Conservation (phyloP, 257 asterid species). For the Agastache rugosa region DNA sequence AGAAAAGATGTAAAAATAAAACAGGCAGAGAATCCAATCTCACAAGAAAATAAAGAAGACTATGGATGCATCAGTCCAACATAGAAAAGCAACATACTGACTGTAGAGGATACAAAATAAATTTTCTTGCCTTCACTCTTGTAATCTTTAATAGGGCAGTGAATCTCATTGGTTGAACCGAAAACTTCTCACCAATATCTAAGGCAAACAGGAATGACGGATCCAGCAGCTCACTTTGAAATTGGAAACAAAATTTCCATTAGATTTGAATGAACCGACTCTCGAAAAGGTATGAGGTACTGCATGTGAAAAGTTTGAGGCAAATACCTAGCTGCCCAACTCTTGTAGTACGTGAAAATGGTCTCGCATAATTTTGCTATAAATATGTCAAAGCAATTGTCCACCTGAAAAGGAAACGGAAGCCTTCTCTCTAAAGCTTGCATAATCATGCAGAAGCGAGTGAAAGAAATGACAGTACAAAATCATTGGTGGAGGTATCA, state of each 20-base stretch:
- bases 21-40: neutral
- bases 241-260: constrained; percentile 35
- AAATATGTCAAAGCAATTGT: constrained; percentile 94
- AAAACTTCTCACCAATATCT: constrained; percentile 87
- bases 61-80: constrained; percentile 22
- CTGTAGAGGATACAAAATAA: constrained; percentile 21
- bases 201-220: constrained; percentile 92
- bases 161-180: constrained; percentile 90
- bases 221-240: constrained; percentile 86
- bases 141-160: constrained; percentile 74
- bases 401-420: constrained; percentile 66
- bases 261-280: constrained; percentile 15
- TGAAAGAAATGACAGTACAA: constrained; percentile 13
- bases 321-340: constrained; percentile 96
- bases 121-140: constrained; percentile 80
- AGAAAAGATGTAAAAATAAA: neutral
- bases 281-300: constrained; percentile 16
- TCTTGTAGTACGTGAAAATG: constrained; percentile 88
- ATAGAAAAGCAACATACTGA: constrained; percentile 11
- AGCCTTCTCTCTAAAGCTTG: constrained; percentile 21
- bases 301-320: constrained; percentile 29
- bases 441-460: constrained; percentile 10
- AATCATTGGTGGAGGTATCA: constrained; percentile 14
- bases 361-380: constrained; percentile 79
- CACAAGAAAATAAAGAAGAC: neutral